These are phyloP conservation scores for Penicillium arizonense DNA, from an alignment of 495 filamentous ascomycete genomes.

Conservation along the genomic window DNA sequence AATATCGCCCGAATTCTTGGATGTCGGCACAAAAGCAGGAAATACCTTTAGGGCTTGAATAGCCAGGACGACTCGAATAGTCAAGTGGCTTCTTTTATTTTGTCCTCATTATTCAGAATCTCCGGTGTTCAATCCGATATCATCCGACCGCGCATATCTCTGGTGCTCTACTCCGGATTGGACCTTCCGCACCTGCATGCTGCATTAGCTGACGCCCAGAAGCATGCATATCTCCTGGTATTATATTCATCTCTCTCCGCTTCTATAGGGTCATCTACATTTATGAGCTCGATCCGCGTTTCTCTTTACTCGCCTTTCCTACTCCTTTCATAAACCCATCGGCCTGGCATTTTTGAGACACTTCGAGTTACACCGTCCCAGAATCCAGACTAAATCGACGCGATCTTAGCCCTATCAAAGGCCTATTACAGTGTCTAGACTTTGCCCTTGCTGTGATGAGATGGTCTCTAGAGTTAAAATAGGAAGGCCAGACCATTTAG, in stretches of 20 bases:
- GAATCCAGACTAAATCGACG: slow-evolving; percentile 3
- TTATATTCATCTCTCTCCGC: background rate
- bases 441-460: slow-evolving; percentile 13
- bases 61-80: background rate
- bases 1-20: slow-evolving; percentile 5
- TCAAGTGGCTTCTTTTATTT: background rate
- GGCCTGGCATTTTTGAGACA: slow-evolving; percentile 14
- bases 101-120: background rate
- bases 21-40: slow-evolving; percentile 15
- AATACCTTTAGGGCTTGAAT: background rate
- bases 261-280: background rate
- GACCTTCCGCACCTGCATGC: background rate
- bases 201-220: slow-evolving; percentile 4
- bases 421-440: slow-evolving; percentile 16
- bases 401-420: slow-evolving; percentile 1
- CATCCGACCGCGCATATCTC: slow-evolving; percentile 14
- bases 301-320: background rate
- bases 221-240: background rate
- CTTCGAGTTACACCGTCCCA: slow-evolving; percentile 21
- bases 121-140: slow-evolving; percentile 11
- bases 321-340: background rate
- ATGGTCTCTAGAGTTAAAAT: background rate
- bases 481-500: slow-evolving; percentile 1
- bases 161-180: background rate
- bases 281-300: background rate